Base-by-base conservation (phyloP, 495 filamentous ascomycete species). In the Penicillium herquei region DNA sequence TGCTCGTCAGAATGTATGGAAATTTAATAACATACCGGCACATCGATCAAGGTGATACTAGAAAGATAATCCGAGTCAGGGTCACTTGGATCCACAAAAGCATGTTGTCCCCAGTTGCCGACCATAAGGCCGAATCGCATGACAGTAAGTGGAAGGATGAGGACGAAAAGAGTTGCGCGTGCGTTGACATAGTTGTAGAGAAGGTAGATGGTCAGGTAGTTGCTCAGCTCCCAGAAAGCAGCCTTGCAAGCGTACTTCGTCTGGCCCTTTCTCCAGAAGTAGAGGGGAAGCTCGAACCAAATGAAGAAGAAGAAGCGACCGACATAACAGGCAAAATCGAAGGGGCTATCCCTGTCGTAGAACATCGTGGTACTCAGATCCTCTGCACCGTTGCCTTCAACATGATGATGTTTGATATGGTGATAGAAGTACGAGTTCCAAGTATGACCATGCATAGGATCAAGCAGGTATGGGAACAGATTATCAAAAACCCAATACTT, bases 371-470 rank as follows among this genome's bases (percentile, higher is more conserved):
- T 87, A 9, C 83, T 87, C 6, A 93, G 77, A 61, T 93, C 89
- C 37, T 84, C 75, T 0, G 87, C 87, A 0, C 89, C 89, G 65
- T 93, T 93, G 51, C 81, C 85, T 65, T 93, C 89, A 46, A 92
- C 85, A 59, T 92, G 89, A 63, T 92, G 89, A 65, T 89, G 86
- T 71, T 93, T 91, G 56, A 91, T 87, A 58, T 92, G 89, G 66
- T 93, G 89, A 61, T 90, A 91, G 65, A 78, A 93, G 68, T 92
- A 93, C 9, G 82, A 85, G 67, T 92, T 87, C 87, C 87, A 92
- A 0, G 89, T 91, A 59, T 92, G 88, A 2, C 89, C 89, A 77
- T 88, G 86, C 55, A 93, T 66, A 3, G 89, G 89, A 57, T 90
- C 86, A 30, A 82, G 70, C 14, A 91, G 62, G 59, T 91, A 93